Evolutionary conservation across 768 basidiomycete species (phyloP).

Genomic region (Serendipita indica): DNA sequence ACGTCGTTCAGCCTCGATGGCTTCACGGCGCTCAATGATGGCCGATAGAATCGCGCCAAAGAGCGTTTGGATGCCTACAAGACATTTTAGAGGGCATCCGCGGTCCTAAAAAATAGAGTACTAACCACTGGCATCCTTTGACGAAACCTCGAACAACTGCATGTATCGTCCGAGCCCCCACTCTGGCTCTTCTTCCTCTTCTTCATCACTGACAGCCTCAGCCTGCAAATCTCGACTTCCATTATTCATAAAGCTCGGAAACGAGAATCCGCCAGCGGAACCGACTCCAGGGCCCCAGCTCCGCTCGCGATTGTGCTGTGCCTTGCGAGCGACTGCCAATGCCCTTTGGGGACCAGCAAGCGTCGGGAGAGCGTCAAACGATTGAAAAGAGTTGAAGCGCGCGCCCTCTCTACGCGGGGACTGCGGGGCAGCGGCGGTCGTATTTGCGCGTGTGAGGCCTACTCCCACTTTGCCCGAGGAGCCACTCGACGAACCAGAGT

Average conservation of each 20-base stretch:
- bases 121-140: constrained; percentile 74
- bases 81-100: constrained; percentile 11
- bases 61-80: constrained; percentile 67
- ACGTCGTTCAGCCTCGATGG: constrained; percentile 69
- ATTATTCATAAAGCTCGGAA: constrained; percentile 32
- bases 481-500: constrained; percentile 37
- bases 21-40: constrained; percentile 64
- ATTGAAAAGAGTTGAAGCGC: not conserved
- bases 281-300: not conserved
- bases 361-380: not conserved
- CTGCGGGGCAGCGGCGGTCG: not conserved
- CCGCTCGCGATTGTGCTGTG: not conserved
- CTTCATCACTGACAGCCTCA: constrained; percentile 42
- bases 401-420: not conserved
- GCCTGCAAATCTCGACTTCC: constrained; percentile 44
- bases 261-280: not conserved
- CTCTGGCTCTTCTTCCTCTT: constrained; percentile 43
- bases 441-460: constrained; percentile 7
- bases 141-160: constrained; percentile 82
- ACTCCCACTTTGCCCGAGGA: constrained; percentile 22
- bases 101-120: constrained; percentile 15
- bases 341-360: not conserved
- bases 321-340: not conserved
- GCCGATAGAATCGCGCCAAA: constrained; percentile 67
- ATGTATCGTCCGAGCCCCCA: constrained; percentile 73